Conservation (phyloP, 495 filamentous ascomycete genomes). For the Cercophora sp. region DNA sequence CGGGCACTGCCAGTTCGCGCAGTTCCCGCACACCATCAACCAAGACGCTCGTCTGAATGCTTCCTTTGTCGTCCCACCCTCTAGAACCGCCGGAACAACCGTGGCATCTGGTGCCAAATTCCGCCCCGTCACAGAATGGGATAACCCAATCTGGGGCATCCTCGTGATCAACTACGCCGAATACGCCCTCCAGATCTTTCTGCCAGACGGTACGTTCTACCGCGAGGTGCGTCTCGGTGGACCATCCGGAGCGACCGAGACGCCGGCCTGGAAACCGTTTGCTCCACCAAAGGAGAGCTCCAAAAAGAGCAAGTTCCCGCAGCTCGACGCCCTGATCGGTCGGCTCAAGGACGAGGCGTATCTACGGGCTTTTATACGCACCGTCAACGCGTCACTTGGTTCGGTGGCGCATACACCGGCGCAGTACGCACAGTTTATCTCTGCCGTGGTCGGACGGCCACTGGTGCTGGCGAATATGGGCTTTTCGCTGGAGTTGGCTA, state of each 20-base stretch:
- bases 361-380: constrained; percentile 34
- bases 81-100: background rate
- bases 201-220: constrained; percentile 48
- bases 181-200: constrained; percentile 47
- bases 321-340: constrained; percentile 35
- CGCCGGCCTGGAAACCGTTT: constrained; percentile 37
- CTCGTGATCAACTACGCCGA: constrained; percentile 50
- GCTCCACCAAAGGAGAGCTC: background rate
- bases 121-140: constrained; percentile 34
- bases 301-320: constrained; percentile 1
- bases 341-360: constrained; percentile 27
- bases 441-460: constrained; percentile 41
- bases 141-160: constrained; percentile 55
- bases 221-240: constrained; percentile 43
- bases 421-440: constrained; percentile 35
- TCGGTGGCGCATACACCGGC: constrained; percentile 2
- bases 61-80: constrained; percentile 22
- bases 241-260: constrained; percentile 4
- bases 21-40: constrained; percentile 49
- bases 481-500: constrained; percentile 43
- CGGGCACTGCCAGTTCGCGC: constrained; percentile 32
- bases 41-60: constrained; percentile 44
- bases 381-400: constrained; percentile 26
- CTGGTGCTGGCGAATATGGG: constrained; percentile 47
- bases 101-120: constrained; percentile 10